phyloP scores from a whole-genome alignment of 345 rosid species.

The Lepidium didymum region DNA sequence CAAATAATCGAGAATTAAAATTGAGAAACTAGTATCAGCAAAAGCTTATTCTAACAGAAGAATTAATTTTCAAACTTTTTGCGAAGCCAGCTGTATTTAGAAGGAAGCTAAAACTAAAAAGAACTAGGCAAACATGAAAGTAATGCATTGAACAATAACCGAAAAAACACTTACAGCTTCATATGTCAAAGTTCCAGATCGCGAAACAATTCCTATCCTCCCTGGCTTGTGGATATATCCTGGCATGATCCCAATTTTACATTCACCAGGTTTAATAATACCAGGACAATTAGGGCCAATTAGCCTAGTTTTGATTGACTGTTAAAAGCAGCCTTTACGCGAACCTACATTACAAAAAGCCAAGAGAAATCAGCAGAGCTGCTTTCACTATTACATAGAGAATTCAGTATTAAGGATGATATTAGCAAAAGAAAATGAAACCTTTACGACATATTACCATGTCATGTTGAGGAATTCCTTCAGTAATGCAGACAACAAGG shows the following conservation, averaged over 20 bases:
- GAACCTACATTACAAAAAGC: constrained; percentile 38
- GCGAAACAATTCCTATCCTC: constrained; percentile 83
- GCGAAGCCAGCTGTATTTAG: background rate
- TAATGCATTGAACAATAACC: background rate
- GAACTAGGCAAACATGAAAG: background rate
- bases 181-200: constrained; percentile 92
- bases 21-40: background rate
- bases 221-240: constrained; percentile 94
- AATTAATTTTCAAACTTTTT: background rate
- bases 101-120: background rate
- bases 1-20: background rate
- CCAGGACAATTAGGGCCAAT: constrained; percentile 96
- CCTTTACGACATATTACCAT: constrained; percentile 38
- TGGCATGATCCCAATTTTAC: constrained; percentile 94
- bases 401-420: background rate
- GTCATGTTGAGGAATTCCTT: constrained; percentile 87
- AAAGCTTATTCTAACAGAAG: background rate
- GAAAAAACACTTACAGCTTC: constrained; percentile 64
- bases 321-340: constrained; percentile 75
- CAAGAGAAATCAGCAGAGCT: background rate
- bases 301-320: constrained; percentile 65
- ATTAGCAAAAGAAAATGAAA: background rate
- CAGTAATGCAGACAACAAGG: constrained; percentile 81
- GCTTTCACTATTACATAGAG: background rate
- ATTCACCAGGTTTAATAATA: constrained; percentile 88